These are phyloP conservation scores for Dorcoceras hygrometricum DNA, from an alignment of 257 asterid species.

Conservation along the genomic window DNA sequence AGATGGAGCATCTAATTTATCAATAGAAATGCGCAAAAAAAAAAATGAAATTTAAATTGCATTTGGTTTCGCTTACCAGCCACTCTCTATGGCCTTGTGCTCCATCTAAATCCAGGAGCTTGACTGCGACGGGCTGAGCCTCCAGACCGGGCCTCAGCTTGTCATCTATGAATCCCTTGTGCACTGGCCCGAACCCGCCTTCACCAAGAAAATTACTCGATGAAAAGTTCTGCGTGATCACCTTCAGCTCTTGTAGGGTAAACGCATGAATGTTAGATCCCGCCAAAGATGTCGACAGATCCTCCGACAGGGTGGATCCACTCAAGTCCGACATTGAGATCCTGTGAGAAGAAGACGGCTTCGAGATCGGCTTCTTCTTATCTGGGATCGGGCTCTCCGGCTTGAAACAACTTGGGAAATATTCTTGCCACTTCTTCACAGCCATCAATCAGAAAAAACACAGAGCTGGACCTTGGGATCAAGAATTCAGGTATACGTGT, in stretches of 20 bases:
- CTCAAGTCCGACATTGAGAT: slow-evolving; percentile 60
- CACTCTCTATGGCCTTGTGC: slow-evolving; percentile 78
- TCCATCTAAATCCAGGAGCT: slow-evolving; percentile 68
- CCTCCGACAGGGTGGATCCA: slow-evolving; percentile 50
- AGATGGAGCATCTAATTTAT: not conserved
- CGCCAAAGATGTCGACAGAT: slow-evolving; percentile 54
- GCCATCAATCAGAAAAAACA: slow-evolving; percentile 8
- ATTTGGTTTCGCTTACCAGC: slow-evolving; percentile 50
- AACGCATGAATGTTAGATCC: slow-evolving; percentile 63
- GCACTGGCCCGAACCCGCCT: slow-evolving; percentile 95
- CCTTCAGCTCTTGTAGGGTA: slow-evolving; percentile 47
- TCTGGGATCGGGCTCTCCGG: slow-evolving; percentile 10
- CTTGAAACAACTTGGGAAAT: slow-evolving; percentile 33
- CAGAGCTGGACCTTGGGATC: not conserved
- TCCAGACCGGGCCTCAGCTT: slow-evolving; percentile 52
- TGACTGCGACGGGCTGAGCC: slow-evolving; percentile 88
- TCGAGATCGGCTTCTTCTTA: slow-evolving; percentile 21
- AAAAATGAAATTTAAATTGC: not conserved
- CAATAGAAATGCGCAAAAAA: too few relatives aligned
- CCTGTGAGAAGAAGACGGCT: slow-evolving; percentile 36
- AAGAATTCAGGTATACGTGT: not conserved
- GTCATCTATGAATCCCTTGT: slow-evolving; percentile 72
- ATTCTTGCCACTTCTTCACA: slow-evolving; percentile 20
- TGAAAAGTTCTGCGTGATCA: slow-evolving; percentile 48
- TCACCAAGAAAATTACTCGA: slow-evolving; percentile 62